These are phyloP conservation scores for Umbellularia californica DNA, from an alignment of 164 flowering plant genomes.

Conservation along the genomic window DNA sequence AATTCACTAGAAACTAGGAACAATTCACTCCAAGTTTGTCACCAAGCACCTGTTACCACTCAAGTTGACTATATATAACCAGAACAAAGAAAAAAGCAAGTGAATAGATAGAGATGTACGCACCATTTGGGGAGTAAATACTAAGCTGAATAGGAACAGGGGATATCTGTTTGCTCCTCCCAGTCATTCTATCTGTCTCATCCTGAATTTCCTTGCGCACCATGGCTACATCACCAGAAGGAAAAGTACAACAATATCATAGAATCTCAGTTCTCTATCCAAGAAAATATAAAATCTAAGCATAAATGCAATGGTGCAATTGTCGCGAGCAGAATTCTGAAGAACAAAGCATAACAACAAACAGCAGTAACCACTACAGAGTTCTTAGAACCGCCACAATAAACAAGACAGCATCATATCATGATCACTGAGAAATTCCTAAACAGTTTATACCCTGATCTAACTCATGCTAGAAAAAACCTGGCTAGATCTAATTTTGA, in stretches of 20 bases:
- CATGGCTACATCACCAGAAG: slow-evolving; percentile 37
- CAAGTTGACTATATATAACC: not conserved
- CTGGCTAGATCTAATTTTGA: not conserved
- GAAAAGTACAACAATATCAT: not conserved
- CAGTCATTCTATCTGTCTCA: slow-evolving; percentile 90
- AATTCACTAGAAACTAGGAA: not conserved
- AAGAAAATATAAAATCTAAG: not conserved
- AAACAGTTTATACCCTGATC: not conserved
- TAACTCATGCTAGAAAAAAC: no score
- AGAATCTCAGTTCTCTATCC: not conserved
- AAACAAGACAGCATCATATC: not conserved
- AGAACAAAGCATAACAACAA: no score
- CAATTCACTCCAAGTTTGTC: not conserved
- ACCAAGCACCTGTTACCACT: not conserved
- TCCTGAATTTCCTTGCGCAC: slow-evolving; percentile 91
- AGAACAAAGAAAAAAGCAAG: not conserved
- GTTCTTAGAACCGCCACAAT: no score
- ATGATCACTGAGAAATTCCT: not conserved
- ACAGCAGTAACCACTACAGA: no score
- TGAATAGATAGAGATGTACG: not conserved
- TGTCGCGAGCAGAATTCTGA: no score
- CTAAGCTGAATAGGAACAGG: slow-evolving; percentile 93
- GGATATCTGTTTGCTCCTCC: slow-evolving; percentile 78
- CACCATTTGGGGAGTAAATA: slow-evolving; percentile 91
- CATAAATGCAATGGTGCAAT: no score